Conservation (phyloP, 495 filamentous ascomycete species). For the Immersiella caudata region DNA sequence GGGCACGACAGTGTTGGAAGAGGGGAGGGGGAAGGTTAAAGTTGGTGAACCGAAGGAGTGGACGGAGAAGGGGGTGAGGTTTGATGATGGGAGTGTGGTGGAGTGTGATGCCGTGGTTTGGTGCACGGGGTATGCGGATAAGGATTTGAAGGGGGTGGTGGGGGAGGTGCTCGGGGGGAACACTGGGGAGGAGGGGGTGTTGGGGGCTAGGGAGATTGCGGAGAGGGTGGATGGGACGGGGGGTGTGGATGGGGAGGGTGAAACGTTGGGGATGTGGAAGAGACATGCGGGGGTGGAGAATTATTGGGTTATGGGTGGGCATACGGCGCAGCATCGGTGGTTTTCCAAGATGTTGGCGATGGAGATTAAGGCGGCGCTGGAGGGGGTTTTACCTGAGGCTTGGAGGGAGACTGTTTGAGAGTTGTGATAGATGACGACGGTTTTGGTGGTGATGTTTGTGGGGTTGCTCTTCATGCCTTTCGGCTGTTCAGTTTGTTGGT, state of each 20-base stretch:
- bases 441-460: too few relatives aligned
- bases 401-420: slow-evolving; percentile 28
- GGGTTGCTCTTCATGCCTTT: too few relatives aligned
- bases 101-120: slow-evolving; percentile 41
- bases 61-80: slow-evolving; percentile 32
- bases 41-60: slow-evolving; percentile 29
- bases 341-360: slow-evolving; percentile 33
- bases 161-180: slow-evolving; percentile 26
- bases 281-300: slow-evolving; percentile 34
- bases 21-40: slow-evolving; percentile 31
- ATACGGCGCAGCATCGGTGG: slow-evolving; percentile 35
- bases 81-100: slow-evolving; percentile 33
- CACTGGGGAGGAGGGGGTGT: slow-evolving; percentile 12
- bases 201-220: slow-evolving; percentile 33
- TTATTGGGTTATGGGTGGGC: slow-evolving; percentile 38
- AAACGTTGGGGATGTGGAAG: slow-evolving; percentile 40
- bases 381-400: slow-evolving; percentile 32
- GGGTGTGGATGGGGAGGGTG: slow-evolving; percentile 39
- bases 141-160: slow-evolving; percentile 25
- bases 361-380: slow-evolving; percentile 41
- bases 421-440: too few relatives aligned
- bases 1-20: slow-evolving; percentile 26
- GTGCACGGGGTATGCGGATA: slow-evolving; percentile 41
- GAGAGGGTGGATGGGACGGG: slow-evolving; percentile 35
- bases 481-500: too few relatives aligned